These are phyloP conservation scores for Endothia cerciana DNA, from an alignment of 2,329 filamentous ascomycete genomes.

Conservation along the genomic window DNA sequence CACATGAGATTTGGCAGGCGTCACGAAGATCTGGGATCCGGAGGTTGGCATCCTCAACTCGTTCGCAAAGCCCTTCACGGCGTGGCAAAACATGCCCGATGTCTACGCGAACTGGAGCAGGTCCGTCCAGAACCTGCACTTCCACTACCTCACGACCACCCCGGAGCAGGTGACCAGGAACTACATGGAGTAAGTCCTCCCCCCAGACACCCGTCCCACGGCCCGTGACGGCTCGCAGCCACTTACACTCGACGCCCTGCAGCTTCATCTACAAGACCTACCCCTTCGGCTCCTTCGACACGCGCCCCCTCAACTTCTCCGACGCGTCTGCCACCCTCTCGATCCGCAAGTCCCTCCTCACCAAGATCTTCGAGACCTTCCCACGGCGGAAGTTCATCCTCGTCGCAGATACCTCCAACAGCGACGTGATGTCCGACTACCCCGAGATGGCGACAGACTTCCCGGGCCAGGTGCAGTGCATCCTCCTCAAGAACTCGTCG, in stretches of 20 bases:
- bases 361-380: slow-evolving; percentile 75
- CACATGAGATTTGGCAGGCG: slow-evolving; percentile 28
- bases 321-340: slow-evolving; percentile 72
- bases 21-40: slow-evolving; percentile 80
- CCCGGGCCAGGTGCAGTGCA: slow-evolving; percentile 75
- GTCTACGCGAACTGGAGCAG: slow-evolving; percentile 77
- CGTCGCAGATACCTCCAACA: slow-evolving; percentile 76
- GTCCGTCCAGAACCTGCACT: slow-evolving; percentile 70
- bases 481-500: slow-evolving; percentile 68
- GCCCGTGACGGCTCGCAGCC: too few species aligned
- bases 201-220: not conserved
- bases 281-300: slow-evolving; percentile 77
- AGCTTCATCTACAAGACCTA: slow-evolving; percentile 76
- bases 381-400: slow-evolving; percentile 76
- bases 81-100: slow-evolving; percentile 80
- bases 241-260: slow-evolving; percentile 9
- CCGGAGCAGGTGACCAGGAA: slow-evolving; percentile 77
- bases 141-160: slow-evolving; percentile 82
- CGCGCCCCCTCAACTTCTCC: slow-evolving; percentile 78
- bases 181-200: slow-evolving; percentile 65
- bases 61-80: slow-evolving; percentile 70
- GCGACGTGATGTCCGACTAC: slow-evolving; percentile 72
- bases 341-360: slow-evolving; percentile 71
- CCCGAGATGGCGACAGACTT: slow-evolving; percentile 65
- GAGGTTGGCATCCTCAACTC: slow-evolving; percentile 76